Conservation (phyloP, 129 eudicot genomes). For the Artemisia annua region DNA sequence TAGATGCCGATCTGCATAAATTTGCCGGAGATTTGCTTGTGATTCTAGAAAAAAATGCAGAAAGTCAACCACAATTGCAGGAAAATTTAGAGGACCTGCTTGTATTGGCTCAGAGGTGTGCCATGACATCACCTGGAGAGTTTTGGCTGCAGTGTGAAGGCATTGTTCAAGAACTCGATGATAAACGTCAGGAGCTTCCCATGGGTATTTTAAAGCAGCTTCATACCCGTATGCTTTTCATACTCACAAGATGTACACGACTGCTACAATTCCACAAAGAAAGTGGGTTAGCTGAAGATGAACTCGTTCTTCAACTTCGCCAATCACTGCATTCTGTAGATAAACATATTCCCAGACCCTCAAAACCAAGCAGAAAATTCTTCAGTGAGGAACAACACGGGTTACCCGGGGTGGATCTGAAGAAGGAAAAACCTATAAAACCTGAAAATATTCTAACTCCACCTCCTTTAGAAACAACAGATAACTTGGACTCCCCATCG, state of each 20-base stretch:
- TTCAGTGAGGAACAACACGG: constrained; percentile 84
- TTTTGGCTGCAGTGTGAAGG: constrained; percentile 99
- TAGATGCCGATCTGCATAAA: constrained; percentile 83
- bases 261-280: constrained; percentile 95
- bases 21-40: constrained; percentile 93
- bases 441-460: constrained; percentile 35
- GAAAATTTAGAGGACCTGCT: constrained; percentile 91
- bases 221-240: constrained; percentile 98
- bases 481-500: constrained; percentile 48
- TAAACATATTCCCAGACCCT: constrained; percentile 44
- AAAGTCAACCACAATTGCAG: constrained; percentile 92
- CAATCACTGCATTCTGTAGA: constrained; percentile 81
- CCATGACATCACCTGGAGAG: constrained; percentile 89
- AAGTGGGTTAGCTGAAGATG: constrained; percentile 95
- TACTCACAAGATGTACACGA: constrained; percentile 93
- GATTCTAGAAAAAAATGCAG: constrained; percentile 83
- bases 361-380: constrained; percentile 54
- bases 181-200: constrained; percentile 92
- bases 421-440: constrained; percentile 39
- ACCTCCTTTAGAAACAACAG: constrained; percentile 43
- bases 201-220: constrained; percentile 90
- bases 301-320: constrained; percentile 66
- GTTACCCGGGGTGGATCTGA: constrained; percentile 40
- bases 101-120: constrained; percentile 86
- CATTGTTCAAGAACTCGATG: constrained; percentile 96